A percentile compares a stretch with the other conserved stretches of the same genome.
Conservation (phyloP, 139 green algal species). For the Asterochloris sp. region DNA sequence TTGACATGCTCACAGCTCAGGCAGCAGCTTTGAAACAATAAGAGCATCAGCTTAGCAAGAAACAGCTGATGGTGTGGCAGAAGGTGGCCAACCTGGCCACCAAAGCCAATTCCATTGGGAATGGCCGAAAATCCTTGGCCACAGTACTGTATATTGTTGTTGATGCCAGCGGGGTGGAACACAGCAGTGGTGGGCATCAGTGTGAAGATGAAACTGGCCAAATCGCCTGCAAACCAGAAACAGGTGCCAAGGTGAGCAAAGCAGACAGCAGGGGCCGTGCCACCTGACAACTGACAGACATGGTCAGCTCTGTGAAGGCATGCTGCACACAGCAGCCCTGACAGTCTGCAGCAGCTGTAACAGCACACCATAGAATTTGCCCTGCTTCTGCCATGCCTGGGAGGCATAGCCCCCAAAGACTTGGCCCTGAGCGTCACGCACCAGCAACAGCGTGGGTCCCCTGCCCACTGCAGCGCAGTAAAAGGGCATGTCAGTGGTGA, state of each 20-base stretch:
- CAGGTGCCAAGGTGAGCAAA: constrained; percentile 38
- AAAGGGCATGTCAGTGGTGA: constrained; percentile 24
- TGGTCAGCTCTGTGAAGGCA: constrained; percentile 27
- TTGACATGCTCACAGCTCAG: no score
- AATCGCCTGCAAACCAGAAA: constrained; percentile 31
- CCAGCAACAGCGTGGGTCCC: constrained; percentile 38
- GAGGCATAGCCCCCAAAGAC: constrained; percentile 52
- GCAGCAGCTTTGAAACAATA: no score
- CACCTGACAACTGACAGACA: constrained; percentile 35
- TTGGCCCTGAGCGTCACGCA: constrained; percentile 40
- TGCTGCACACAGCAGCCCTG: no score
- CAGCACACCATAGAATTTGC: constrained; percentile 40
- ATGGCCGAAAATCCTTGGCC: constrained; percentile 52
- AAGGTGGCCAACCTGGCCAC: neutral
- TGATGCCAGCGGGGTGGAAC: constrained; percentile 42
- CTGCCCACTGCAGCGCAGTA: constrained; percentile 10
- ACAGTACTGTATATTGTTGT: constrained; percentile 69
- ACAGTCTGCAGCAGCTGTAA: neutral
- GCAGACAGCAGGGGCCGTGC: constrained; percentile 42
- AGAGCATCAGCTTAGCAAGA: no score
- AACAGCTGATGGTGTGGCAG: no score
- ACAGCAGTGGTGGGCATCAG: constrained; percentile 33
- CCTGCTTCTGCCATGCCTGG: constrained; percentile 43
- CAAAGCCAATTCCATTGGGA: constrained; percentile 33
- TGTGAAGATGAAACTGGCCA: constrained; percentile 44